These are phyloP conservation scores for Colletotrichum sp. DNA, from an alignment of 2,329 filamentous ascomycete species.

Conservation along the genomic window DNA sequence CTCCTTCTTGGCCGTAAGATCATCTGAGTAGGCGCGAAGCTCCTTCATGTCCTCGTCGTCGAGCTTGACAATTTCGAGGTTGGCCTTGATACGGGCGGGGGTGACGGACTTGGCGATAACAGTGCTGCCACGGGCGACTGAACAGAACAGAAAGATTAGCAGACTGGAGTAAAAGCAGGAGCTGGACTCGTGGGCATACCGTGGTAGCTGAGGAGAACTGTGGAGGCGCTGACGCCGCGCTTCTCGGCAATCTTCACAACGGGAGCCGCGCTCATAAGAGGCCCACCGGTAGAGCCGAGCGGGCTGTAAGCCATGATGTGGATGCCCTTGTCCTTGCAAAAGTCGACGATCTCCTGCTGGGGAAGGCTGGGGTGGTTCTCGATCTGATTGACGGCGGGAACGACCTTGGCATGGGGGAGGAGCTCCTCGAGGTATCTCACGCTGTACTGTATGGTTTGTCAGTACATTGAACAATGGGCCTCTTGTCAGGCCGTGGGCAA, in stretches of 20 bases:
- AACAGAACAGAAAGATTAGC: background rate
- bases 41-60: slow-evolving; percentile 66
- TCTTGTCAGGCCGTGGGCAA: background rate
- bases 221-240: slow-evolving; percentile 63
- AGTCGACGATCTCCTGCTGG: slow-evolving; percentile 74
- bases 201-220: slow-evolving; percentile 75
- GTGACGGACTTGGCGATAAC: slow-evolving; percentile 78
- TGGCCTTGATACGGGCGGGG: slow-evolving; percentile 70
- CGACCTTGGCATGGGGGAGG: slow-evolving; percentile 53
- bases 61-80: slow-evolving; percentile 69
- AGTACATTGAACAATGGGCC: background rate
- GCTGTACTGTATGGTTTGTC: slow-evolving; percentile 49
- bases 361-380: slow-evolving; percentile 76
- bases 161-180: background rate
- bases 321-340: slow-evolving; percentile 71
- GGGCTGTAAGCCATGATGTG: slow-evolving; percentile 76
- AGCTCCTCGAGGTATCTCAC: slow-evolving; percentile 60
- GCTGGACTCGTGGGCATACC: slow-evolving; percentile 49
- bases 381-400: slow-evolving; percentile 74
- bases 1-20: slow-evolving; percentile 54
- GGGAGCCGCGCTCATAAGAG: slow-evolving; percentile 67
- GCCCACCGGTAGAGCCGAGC: slow-evolving; percentile 68
- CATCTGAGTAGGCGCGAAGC: slow-evolving; percentile 59
- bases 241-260: slow-evolving; percentile 69
- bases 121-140: slow-evolving; percentile 71